Conservation (phyloP, 2,329 filamentous ascomycete species). For the Tolypocladium ophioglossoides region DNA sequence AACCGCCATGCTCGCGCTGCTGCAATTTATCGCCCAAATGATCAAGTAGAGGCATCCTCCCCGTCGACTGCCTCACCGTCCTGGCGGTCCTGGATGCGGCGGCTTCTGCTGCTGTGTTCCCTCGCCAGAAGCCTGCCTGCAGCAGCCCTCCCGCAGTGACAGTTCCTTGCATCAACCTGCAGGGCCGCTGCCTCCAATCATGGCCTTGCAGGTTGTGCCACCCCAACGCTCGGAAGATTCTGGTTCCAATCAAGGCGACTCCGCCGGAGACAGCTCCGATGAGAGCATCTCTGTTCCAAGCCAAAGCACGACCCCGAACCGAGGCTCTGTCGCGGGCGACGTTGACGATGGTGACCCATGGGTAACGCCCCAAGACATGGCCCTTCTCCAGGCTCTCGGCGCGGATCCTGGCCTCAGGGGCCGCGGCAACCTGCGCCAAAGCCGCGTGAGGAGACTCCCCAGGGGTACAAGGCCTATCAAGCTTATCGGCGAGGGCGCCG, state of each 20-base stretch:
- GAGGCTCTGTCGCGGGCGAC: background rate
- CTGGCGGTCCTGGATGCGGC: conserved; percentile 3
- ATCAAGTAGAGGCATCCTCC: background rate
- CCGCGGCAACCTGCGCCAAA: conserved; percentile 1
- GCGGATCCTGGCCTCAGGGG: conserved; percentile 2
- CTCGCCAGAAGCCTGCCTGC: background rate
- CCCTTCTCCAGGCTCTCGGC: conserved; percentile 10
- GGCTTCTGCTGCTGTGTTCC: background rate
- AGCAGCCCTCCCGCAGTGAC: background rate
- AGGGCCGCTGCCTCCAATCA: conserved; percentile 14
- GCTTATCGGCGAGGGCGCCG: conserved; percentile 58
- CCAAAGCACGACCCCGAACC: conserved; percentile 1
- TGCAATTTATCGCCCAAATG: background rate
- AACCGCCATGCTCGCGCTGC: background rate
- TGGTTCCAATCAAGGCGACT: conserved; percentile 10
- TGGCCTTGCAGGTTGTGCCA: conserved; percentile 12
- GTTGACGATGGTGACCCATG: conserved; percentile 10
- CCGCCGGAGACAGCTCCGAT: conserved; percentile 7
- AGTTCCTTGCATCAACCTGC: conserved; percentile 12
- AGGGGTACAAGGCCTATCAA: conserved; percentile 21
- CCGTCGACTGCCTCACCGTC: background rate
- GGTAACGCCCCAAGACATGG: conserved; percentile 13
- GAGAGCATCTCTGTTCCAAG: conserved; percentile 5
- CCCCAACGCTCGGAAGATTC: conserved; percentile 11
- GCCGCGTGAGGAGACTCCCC: conserved; percentile 20